Percentiles rank a stretch among this genome's conserved stretches.
These are phyloP conservation scores for Talaromyces rugulosus DNA, from an alignment of 2,329 filamentous ascomycete species.

Conservation along the genomic window DNA sequence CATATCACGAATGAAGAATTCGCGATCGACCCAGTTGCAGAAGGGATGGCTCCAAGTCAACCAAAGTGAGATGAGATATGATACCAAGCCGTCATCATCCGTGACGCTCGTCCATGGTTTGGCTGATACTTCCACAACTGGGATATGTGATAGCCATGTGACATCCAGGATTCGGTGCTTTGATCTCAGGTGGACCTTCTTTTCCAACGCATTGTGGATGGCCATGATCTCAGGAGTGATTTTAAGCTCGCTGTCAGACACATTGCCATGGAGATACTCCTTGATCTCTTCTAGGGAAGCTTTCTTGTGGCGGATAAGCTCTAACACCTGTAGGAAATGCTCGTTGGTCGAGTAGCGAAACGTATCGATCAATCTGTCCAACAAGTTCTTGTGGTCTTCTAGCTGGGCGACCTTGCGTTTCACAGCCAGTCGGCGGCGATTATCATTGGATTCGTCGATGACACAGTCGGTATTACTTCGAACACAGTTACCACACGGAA, in stretches of 20 bases:
- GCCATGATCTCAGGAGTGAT: constrained; percentile 8
- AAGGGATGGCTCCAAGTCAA: constrained; percentile 29
- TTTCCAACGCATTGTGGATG: constrained; percentile 3
- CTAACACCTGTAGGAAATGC: constrained; percentile 7
- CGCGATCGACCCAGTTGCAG: constrained; percentile 28
- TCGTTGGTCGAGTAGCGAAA: constrained; percentile 17
- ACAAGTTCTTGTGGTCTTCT: constrained; percentile 18
- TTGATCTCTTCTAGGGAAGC: constrained; percentile 7
- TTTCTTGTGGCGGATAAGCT: constrained; percentile 7
- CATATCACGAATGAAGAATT: constrained; percentile 33
- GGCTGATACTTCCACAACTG: constrained; percentile 9
- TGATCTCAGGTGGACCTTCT: constrained; percentile 1
- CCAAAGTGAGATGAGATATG: constrained; percentile 18
- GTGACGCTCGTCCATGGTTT: constrained; percentile 11
- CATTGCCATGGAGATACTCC: constrained; percentile 1
- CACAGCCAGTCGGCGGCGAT: constrained; percentile 18
- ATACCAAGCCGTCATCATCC: constrained; percentile 10
- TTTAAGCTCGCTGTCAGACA: constrained; percentile 3
- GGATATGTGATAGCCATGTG: constrained; percentile 11
- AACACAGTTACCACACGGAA: constrained; percentile 21
- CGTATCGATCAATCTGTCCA: constrained; percentile 17
- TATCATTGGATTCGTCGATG: constrained; percentile 20
- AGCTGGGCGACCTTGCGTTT: constrained; percentile 23
- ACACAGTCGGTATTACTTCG: constrained; percentile 18
- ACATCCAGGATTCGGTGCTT: constrained; percentile 11